Base-by-base conservation (phyloP, 1,284 basidiomycete genomes). In the Somion occarium region DNA sequence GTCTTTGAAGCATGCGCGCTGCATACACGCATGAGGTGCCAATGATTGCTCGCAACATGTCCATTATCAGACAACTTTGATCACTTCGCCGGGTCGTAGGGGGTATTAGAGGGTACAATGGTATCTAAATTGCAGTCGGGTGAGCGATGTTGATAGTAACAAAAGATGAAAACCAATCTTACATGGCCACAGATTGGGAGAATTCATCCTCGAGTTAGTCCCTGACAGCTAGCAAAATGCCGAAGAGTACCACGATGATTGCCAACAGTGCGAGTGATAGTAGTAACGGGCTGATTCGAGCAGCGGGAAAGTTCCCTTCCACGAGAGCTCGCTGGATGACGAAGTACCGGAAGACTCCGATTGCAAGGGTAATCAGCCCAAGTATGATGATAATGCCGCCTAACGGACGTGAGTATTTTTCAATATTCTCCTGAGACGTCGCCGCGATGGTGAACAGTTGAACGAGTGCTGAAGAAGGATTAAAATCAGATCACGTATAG, bases 261-360 rank as follows among this genome's bases (percentile, higher is more conserved):
- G 66, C 62, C 9, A 67, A 60, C 3, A 85, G 65, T 11, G 70
- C 56, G 7, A 74, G 46, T 0, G 76, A 70, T 38, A 83, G 72
- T 20, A 76, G 57, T 1, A 68, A 69, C 0, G 78, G 69, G 3
- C 71, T 69, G 2, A 73, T 50, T 2, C 80, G 71, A 12, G 81
- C 79, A 12, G 75, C 78, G 5, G 82, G 82, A 60, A 81, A 85
- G 30, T 72, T 63, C 7, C 82, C 82, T 34, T 70, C 70, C 0
- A 74, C 71, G 45, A 85, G 68, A 2, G 79, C 74, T 5, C 68
- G 62, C 61, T 85, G 82, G 2, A 84, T 64, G 5, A 69, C 60
- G 61, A 83, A 85, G 61, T 80, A 85, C 4, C 82, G 73, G 7
- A 62, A 55, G 2, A 75, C 64, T 15, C 83, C 83, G 27, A 82